Percentiles rank a stretch among this genome's conserved stretches.
phyloP scores from a whole-genome alignment of 1,284 basidiomycete species.

The Cerioporus squamosus region DNA sequence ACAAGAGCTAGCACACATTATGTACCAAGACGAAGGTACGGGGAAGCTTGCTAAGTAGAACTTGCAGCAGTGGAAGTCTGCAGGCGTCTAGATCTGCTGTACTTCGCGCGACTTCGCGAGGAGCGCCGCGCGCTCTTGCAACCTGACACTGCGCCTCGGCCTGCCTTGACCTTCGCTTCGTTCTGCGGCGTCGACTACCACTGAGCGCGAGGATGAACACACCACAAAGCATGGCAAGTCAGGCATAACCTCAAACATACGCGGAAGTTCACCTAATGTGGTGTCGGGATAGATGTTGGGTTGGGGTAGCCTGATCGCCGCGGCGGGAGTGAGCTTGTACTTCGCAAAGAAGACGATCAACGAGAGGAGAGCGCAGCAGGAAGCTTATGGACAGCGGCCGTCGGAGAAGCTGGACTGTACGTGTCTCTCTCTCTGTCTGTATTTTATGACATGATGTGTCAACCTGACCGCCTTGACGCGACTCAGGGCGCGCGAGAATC shows the following conservation, averaged over 20 bases:
- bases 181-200: too few species aligned
- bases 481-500: slow-evolving; percentile 22
- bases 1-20: too few species aligned
- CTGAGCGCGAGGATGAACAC: slow-evolving; percentile 30
- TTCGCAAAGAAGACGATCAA: slow-evolving; percentile 49
- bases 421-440: slow-evolving; percentile 10
- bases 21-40: too few species aligned
- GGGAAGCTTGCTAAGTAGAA: too few species aligned
- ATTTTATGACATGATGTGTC: neutral
- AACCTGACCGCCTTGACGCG: slow-evolving; percentile 1
- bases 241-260: neutral
- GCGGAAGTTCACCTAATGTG: neutral
- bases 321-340: slow-evolving; percentile 50
- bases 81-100: too few species aligned
- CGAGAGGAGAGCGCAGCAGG: slow-evolving; percentile 40
- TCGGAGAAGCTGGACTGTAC: slow-evolving; percentile 44
- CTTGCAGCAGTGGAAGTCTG: too few species aligned
- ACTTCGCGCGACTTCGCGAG: too few species aligned
- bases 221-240: slow-evolving; percentile 37
- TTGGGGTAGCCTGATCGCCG: slow-evolving; percentile 45
- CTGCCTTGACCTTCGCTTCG: too few species aligned
- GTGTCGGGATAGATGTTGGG: slow-evolving; percentile 34
- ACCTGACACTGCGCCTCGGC: too few species aligned
- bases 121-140: too few species aligned
- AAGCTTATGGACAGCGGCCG: slow-evolving; percentile 36